A percentile compares a stretch with the other conserved stretches of the same genome.
Conservation (phyloP, 495 filamentous ascomycete species). For the Hypoxylon rickii region DNA sequence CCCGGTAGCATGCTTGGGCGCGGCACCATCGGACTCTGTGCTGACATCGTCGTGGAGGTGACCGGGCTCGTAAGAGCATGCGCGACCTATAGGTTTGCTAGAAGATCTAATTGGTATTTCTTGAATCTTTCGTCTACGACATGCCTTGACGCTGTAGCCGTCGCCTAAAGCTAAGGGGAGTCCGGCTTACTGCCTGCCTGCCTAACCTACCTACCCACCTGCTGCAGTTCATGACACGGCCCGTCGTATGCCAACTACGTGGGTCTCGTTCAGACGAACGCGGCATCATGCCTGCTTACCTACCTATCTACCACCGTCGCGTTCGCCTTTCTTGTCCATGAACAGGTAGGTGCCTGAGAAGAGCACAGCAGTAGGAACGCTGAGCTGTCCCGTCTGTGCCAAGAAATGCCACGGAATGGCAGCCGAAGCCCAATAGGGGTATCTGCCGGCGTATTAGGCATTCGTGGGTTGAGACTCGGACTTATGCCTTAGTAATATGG, state of each 20-base stretch:
- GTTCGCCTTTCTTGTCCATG: constrained; percentile 30
- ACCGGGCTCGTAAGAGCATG: too few species aligned
- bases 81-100: too few species aligned
- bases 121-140: too few species aligned
- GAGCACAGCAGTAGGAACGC: constrained; percentile 33
- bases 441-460: constrained; percentile 23
- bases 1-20: too few species aligned
- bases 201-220: constrained; percentile 23
- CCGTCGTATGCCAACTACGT: neutral
- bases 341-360: too few species aligned
- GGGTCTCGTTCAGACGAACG: constrained; percentile 39
- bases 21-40: too few species aligned
- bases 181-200: too few species aligned
- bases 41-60: too few species aligned
- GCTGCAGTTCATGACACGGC: constrained; percentile 29
- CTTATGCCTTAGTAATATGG: constrained; percentile 24
- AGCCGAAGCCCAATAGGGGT: constrained; percentile 22
- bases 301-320: neutral
- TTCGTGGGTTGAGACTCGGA: constrained; percentile 20
- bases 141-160: too few species aligned
- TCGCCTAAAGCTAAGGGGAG: too few species aligned
- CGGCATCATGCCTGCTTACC: constrained; percentile 23
- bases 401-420: constrained; percentile 13
- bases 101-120: too few species aligned
- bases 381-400: constrained; percentile 27